Evolutionary conservation across 257 asterid species (phyloP), one percentile per base, ranked within the genome.

Genomic region (Jacaranda copaia): DNA sequence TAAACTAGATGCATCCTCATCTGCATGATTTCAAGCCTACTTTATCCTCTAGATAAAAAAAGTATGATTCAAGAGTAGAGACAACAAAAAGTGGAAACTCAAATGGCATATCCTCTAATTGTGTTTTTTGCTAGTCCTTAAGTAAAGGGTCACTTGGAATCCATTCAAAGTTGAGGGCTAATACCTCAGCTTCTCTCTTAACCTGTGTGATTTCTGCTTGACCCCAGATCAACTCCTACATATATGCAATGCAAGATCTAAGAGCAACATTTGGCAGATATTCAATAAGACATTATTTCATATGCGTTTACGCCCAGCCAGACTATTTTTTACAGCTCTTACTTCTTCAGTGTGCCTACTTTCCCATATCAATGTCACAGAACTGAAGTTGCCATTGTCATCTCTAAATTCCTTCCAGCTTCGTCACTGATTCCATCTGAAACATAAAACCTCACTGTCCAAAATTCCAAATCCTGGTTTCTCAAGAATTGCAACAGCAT

Each of bases 381-480:
- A 68, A 51, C n/a, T 48, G 20, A 55, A 49, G 18, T 10, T 25
- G 36, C 63, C 7, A 13, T 51, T 36, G 36, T n/a, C 32, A 14
- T 51, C 57, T 4, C 13, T 35, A 68, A 48, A 2, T 3, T 7
- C 8, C 0, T 36, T 20, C 51, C 69, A 14, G 35, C 1, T 25
- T 25, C 32, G 32, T 25, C 2, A 25, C 16, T 51, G 61, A 32
- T 49, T n/a, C 45, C 69, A 63, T 63, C 49, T 39, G 32, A 40
- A 64, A 5, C 19, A 39, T 64, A 63, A 11, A 39, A 60, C 38
- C 38, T 58, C 46, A 1, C 16, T 14, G 68, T 36, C 53, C 64
- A 52, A 12, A 32, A 71, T 18, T 74, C 70, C 72, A 32, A 71
- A 39, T 74, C 70, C 72, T 15, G 14, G 60, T 43, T 62, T 58